Evolutionary conservation across 441 rosid genomes (phyloP), one percentile per base, ranked within the genome.

Genomic region (Corymbia citriodora): DNA sequence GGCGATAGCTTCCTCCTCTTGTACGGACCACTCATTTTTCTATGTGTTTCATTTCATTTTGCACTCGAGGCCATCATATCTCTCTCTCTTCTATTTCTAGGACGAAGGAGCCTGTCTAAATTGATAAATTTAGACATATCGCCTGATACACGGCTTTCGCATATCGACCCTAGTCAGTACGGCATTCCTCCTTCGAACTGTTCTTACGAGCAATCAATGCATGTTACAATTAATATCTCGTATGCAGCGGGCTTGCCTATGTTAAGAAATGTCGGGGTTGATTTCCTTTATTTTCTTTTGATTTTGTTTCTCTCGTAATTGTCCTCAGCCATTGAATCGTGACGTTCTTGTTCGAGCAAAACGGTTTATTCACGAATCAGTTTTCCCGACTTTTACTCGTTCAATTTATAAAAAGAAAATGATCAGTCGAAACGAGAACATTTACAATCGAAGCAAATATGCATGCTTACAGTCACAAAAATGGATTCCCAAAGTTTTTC

Each of bases 191-290:
- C 25, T 59, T 59, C 10, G 65, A 59, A 59, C 13, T 4, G 14
- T 25, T 25, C 65, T 25, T 0, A 10, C 3, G 3, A 3, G 29
- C 25, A 59, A 23, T 59, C 65, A 0, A 2, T 25, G 25, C 1
- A 33, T 33, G 33, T 33, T 33, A 33, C 33, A 33, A 33, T 33
- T 13, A 63, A 63, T 29, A 33, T 8, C 70, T 13, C 8, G 33
- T 7, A 0, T 16, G 2, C 13, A 17, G 18, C 6, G 33, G 70
- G 17, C 70, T 63, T 7, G 14, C 31, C 33, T 63, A 29, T n/a
- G 13, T 9, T 29, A 29, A 29, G 72, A 33, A 31, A 29, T 4
- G 40, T 25, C 0, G 3, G n/a, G 25, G n/a, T 59, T 59, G n/a
- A 59, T 25, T 59, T 29, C 45, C n/a, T 25, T 59, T 59, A 59